Evolutionary conservation across 2,329 filamentous ascomycete species (phyloP).

Genomic region (Xylariaceae sp.): DNA sequence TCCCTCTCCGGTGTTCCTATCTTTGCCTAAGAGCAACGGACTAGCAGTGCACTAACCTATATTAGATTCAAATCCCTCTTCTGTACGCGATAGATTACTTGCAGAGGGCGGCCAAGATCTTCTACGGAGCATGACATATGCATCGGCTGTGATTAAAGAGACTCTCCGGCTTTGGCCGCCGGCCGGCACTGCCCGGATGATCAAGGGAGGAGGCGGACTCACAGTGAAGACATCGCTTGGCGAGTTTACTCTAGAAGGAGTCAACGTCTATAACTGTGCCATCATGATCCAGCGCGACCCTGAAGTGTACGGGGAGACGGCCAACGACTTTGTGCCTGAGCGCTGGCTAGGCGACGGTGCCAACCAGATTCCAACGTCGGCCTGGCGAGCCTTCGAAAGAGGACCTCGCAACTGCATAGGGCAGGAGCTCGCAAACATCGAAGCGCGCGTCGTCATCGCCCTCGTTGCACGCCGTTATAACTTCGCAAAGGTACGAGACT

Average conservation of each 20-base stretch:
- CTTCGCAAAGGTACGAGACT: slow-evolving; percentile 33
- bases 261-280: neutral
- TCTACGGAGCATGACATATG: slow-evolving; percentile 13
- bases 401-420: slow-evolving; percentile 58
- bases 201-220: neutral
- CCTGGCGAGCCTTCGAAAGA: slow-evolving; percentile 57
- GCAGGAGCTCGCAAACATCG: slow-evolving; percentile 52
- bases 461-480: slow-evolving; percentile 31
- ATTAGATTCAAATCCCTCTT: neutral
- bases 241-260: neutral
- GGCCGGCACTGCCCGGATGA: slow-evolving; percentile 4
- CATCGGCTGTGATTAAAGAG: slow-evolving; percentile 13
- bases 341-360: neutral
- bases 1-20: no score
- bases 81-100: neutral
- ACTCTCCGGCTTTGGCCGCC: slow-evolving; percentile 7
- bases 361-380: slow-evolving; percentile 20
- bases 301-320: neutral
- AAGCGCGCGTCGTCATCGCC: slow-evolving; percentile 36
- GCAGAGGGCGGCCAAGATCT: slow-evolving; percentile 1
- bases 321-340: neutral
- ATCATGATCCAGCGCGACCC: neutral
- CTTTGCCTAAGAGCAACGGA: no score
- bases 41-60: no score
- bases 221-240: neutral